Base-by-base conservation (phyloP, 768 basidiomycete genomes). In the Auricularia heimuer region DNA sequence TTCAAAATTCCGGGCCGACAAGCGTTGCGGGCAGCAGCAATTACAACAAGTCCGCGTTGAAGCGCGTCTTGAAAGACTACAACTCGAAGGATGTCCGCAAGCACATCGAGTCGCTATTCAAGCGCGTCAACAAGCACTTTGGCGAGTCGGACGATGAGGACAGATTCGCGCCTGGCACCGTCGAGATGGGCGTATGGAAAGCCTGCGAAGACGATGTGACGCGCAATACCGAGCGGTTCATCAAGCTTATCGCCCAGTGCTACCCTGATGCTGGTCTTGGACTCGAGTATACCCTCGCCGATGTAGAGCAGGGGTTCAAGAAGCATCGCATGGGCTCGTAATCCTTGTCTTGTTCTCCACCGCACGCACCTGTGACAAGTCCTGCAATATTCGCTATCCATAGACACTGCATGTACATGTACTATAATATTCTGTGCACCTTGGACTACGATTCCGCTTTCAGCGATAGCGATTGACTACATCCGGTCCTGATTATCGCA, bases 91-190 rank as follows among this genome's bases (percentile, higher is more conserved):
- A 98, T 73, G 77, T 98, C 12, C 87, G 91, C 44, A 96, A 96
- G 73, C 82, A 90, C 66, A 78, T 96, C 62, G 96, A 98, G 64
- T 83, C 83, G 7, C 80, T 98, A 44, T 88, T 87, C 75, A 92
- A 92, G 72, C 86, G 96, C 10, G 92, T 98, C 35, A 92, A 96
- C 75, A 98, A 98, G 75, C 96, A 98, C 72, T 98, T 97, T 71
- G 88, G 88, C 4, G 92, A 94, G 70, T 85, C 84, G 1, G 86
- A 87, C 10, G 89, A 88, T 67, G 88, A 85, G 68, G 72, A 82
- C 3, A 82, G 82, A 21, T 83, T 85, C 65, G 75, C 82, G 2
- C 77, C 84, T 34, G 84, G 84, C 3, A 86, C 83, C 37, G 86
- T 92, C 47, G 77, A 95, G 76, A 83, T 85, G 33, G 88, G 86